Conservation (phyloP, 2,329 filamentous ascomycete genomes). For the Plenodomus lindquistii region DNA sequence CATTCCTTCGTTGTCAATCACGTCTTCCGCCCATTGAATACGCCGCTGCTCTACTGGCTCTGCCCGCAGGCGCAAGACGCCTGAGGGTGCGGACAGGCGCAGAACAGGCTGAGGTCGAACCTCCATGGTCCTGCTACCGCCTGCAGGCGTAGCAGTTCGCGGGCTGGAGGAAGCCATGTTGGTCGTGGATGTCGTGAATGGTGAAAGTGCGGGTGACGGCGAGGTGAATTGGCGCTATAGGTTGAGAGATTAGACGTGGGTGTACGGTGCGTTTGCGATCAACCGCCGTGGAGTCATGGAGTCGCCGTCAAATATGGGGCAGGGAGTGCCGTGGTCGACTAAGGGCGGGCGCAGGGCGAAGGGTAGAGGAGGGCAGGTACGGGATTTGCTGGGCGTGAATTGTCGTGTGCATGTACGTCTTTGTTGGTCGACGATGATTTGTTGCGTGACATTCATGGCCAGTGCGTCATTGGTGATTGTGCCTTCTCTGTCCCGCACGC, state of each 20-base stretch:
- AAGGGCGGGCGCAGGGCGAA: slow-evolving; percentile 1
- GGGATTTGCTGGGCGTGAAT: slow-evolving; percentile 20
- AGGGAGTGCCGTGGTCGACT: not conserved
- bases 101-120: slow-evolving; percentile 35
- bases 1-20: slow-evolving; percentile 93
- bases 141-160: slow-evolving; percentile 24
- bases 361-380: slow-evolving; percentile 16
- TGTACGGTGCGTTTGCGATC: not conserved
- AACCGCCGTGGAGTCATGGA: not conserved
- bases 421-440: slow-evolving; percentile 43
- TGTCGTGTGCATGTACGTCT: slow-evolving; percentile 39
- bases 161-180: slow-evolving; percentile 25
- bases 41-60: slow-evolving; percentile 55
- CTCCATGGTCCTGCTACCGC: slow-evolving; percentile 31
- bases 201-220: slow-evolving; percentile 57
- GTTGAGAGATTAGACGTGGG: slow-evolving; percentile 5
- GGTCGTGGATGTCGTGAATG: slow-evolving; percentile 72
- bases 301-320: not conserved
- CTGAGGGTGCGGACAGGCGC: slow-evolving; percentile 40
- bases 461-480: slow-evolving; percentile 29
- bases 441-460: slow-evolving; percentile 17
- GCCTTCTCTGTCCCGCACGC: slow-evolving; percentile 10
- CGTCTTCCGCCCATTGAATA: slow-evolving; percentile 91
- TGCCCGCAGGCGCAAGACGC: slow-evolving; percentile 48
- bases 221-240: slow-evolving; percentile 64